These are phyloP conservation scores for Filobasidium uniguttulatum DNA, from an alignment of 1,284 basidiomycete genomes.

Conservation along the genomic window DNA sequence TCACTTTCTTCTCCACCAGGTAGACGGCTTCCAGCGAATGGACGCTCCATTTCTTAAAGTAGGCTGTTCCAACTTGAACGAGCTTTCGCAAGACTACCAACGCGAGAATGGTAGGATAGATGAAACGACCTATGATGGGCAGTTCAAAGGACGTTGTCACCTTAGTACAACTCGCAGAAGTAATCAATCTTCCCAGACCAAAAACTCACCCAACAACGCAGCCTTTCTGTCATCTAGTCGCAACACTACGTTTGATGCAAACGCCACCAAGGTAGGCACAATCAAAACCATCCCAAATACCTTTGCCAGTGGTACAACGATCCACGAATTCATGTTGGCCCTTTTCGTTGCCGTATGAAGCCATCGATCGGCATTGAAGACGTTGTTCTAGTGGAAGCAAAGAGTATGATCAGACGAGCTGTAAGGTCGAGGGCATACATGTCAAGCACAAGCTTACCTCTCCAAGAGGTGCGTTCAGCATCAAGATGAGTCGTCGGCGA, in stretches of 20 bases:
- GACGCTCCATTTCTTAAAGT: slow-evolving; percentile 9
- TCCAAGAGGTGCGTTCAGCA: too few species aligned
- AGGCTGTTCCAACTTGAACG: not conserved
- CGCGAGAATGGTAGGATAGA: slow-evolving; percentile 9
- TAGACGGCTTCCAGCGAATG: slow-evolving; percentile 11
- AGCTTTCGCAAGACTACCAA: not conserved
- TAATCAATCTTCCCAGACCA: not conserved
- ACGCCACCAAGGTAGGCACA: not conserved
- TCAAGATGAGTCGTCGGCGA: not conserved
- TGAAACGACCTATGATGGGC: slow-evolving; percentile 9
- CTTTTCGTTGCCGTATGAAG: too few species aligned
- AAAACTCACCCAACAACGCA: slow-evolving; percentile 11
- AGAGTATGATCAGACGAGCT: too few species aligned
- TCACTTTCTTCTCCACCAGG: slow-evolving; percentile 12
- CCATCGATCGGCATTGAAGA: too few species aligned
- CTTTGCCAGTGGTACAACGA: not conserved
- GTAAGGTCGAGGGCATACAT: too few species aligned
- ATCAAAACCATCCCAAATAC: not conserved
- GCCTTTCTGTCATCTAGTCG: not conserved
- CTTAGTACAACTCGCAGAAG: too few species aligned
- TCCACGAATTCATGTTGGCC: too few species aligned
- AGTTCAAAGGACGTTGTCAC: not conserved
- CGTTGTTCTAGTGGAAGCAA: too few species aligned
- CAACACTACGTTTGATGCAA: not conserved
- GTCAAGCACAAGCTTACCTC: too few species aligned